A percentile compares a stretch with the other conserved stretches of the same genome.
These are phyloP conservation scores for Cercospora sp. DNA, from an alignment of 2,329 filamentous ascomycete species.

Conservation along the genomic window DNA sequence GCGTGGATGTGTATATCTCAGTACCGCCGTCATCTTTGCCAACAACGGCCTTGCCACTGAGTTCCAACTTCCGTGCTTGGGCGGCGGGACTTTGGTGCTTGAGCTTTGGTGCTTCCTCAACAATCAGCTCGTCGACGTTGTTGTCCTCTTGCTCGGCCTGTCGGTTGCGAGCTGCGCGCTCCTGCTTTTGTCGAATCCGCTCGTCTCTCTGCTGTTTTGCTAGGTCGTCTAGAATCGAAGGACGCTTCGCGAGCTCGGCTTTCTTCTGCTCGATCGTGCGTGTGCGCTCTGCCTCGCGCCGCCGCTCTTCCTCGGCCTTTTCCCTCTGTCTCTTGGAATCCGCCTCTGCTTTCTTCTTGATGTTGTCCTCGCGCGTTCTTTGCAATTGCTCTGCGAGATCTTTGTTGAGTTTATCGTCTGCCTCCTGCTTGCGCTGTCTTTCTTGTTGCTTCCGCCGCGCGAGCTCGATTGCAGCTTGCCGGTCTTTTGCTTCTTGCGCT, in stretches of 20 bases:
- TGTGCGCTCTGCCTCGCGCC: background rate
- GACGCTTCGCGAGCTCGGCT: background rate
- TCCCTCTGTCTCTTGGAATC: background rate
- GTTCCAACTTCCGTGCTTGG: too few species aligned
- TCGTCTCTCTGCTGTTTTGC: conserved; percentile 8
- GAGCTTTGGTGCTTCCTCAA: background rate
- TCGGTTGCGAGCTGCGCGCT: conserved; percentile 19
- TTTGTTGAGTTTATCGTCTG: background rate
- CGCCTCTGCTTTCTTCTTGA: conserved; percentile 5
- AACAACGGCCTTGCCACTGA: background rate
- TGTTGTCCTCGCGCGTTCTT: background rate
- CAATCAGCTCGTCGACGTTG: conserved; percentile 3
- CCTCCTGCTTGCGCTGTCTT: background rate
- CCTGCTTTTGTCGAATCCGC: conserved; percentile 17
- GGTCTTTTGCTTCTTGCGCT: too few species aligned
- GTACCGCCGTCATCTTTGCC: background rate
- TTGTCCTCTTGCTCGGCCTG: conserved; percentile 10
- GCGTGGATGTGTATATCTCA: background rate
- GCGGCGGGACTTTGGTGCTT: background rate
- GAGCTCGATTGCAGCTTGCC: background rate
- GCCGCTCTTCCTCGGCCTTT: conserved; percentile 3
- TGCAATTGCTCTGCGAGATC: background rate
- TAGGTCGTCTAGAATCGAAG: conserved; percentile 2
- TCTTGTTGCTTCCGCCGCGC: background rate
- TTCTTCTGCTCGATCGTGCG: background rate